These are phyloP conservation scores for Botryotinia narcissicola DNA, from an alignment of 2,329 filamentous ascomycete species.

Conservation along the genomic window DNA sequence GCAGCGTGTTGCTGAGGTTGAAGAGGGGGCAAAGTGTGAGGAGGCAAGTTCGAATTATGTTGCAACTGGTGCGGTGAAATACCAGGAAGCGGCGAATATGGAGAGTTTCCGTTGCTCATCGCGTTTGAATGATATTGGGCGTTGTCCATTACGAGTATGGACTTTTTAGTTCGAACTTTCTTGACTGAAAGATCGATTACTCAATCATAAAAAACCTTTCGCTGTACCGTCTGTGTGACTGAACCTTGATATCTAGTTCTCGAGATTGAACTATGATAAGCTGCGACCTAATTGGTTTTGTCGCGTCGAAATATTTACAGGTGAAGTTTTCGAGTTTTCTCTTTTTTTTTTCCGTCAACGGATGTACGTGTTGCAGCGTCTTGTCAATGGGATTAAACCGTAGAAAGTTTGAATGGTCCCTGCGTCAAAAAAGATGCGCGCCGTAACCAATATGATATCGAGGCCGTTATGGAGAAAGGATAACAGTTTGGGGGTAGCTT, in stretches of 20 bases:
- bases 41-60: slow-evolving; percentile 44
- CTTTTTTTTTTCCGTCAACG: slow-evolving; percentile 6
- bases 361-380: neutral
- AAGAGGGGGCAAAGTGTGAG: slow-evolving; percentile 57
- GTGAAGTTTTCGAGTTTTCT: neutral
- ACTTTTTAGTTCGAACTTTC: slow-evolving; percentile 9
- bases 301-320: slow-evolving; percentile 9
- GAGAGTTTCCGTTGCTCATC: slow-evolving; percentile 34
- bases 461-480: slow-evolving; percentile 15
- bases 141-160: slow-evolving; percentile 31
- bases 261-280: neutral
- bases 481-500: slow-evolving; percentile 9
- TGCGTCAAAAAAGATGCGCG: slow-evolving; percentile 7
- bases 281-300: slow-evolving; percentile 1
- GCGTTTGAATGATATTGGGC: slow-evolving; percentile 36
- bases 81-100: slow-evolving; percentile 35
- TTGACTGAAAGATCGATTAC: neutral
- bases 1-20: slow-evolving; percentile 47
- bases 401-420: slow-evolving; percentile 2
- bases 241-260: neutral
- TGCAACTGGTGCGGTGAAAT: slow-evolving; percentile 41
- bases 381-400: neutral
- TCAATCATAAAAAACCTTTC: slow-evolving; percentile 17
- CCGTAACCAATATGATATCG: slow-evolving; percentile 2
- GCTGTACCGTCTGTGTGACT: neutral